These are phyloP conservation scores for Westerdykella sp. DNA, from an alignment of 2,329 filamentous ascomycete genomes.

Conservation along the genomic window DNA sequence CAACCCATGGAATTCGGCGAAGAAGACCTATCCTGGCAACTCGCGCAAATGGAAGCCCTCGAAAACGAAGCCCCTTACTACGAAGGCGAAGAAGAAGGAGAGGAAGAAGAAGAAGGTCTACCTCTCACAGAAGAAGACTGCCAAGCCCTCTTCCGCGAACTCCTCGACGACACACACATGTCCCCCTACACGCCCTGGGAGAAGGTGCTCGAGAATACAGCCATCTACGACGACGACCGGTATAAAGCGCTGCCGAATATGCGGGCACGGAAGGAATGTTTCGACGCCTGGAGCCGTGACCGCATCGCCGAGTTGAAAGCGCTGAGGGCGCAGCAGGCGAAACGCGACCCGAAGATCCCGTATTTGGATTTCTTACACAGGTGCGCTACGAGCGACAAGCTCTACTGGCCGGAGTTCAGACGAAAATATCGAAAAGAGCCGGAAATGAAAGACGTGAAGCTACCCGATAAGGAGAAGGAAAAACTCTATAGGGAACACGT, in stretches of 20 bases:
- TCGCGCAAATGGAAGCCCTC: slow-evolving; percentile 79
- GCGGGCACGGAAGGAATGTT: slow-evolving; percentile 73
- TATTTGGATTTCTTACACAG: slow-evolving; percentile 77
- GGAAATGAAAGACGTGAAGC: slow-evolving; percentile 65
- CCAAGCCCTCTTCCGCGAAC: slow-evolving; percentile 70
- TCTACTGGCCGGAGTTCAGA: slow-evolving; percentile 97
- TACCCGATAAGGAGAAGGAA: slow-evolving; percentile 63
- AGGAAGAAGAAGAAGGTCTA: slow-evolving; percentile 67
- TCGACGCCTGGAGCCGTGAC: slow-evolving; percentile 75
- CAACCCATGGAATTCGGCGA: slow-evolving; percentile 75
- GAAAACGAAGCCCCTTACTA: slow-evolving; percentile 69
- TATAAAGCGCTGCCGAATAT: slow-evolving; percentile 81
- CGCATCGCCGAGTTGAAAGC: slow-evolving; percentile 68
- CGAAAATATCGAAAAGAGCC: slow-evolving; percentile 79
- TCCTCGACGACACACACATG: slow-evolving; percentile 75
- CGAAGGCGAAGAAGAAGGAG: slow-evolving; percentile 60
- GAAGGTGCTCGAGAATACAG: slow-evolving; percentile 74
- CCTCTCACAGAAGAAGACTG: slow-evolving; percentile 70
- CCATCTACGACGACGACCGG: slow-evolving; percentile 74
- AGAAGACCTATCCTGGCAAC: slow-evolving; percentile 87
- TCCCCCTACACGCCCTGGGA: slow-evolving; percentile 92
- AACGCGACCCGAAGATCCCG: slow-evolving; percentile 73
- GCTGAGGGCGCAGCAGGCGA: slow-evolving; percentile 66
- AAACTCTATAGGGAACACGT: slow-evolving; percentile 73
- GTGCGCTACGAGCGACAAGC: slow-evolving; percentile 74